A percentile compares a stretch with the other conserved stretches of the same genome.
Evolutionary conservation across 2,329 filamentous ascomycete genomes (phyloP).

Genomic region (Aspergillus texensis): DNA sequence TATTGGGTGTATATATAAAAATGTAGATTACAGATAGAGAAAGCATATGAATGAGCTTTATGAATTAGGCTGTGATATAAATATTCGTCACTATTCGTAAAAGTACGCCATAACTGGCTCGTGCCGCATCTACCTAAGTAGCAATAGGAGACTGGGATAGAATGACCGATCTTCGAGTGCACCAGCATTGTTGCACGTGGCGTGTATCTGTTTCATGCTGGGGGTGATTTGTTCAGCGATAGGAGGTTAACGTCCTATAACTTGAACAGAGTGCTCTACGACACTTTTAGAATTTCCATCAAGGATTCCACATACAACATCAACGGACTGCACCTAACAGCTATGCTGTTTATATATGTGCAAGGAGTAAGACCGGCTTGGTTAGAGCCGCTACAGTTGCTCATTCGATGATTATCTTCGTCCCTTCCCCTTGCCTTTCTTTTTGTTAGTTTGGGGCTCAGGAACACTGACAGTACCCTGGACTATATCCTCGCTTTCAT

Average conservation of each 20-base stretch:
- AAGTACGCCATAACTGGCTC: neutral
- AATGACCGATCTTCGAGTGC: neutral
- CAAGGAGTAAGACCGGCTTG: neutral
- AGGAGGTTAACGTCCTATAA: neutral
- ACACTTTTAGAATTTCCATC: neutral
- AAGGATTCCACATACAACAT: neutral
- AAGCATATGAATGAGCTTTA: neutral
- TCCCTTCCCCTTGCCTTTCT: slow-evolving; percentile 40
- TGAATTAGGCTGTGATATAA: neutral
- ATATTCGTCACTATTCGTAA: neutral
- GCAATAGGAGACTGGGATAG: neutral
- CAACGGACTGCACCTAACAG: neutral
- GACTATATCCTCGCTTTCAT: slow-evolving; percentile 71
- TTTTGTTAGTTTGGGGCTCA: slow-evolving; percentile 51
- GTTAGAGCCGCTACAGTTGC: neutral
- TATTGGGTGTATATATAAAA: neutral
- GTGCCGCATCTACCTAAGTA: neutral
- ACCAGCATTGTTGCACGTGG: neutral
- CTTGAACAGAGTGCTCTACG: neutral
- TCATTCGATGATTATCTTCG: neutral
- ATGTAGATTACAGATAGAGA: neutral
- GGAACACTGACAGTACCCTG: slow-evolving; percentile 72
- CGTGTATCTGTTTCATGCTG: neutral
- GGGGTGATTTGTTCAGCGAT: neutral
- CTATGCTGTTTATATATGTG: neutral